These are phyloP conservation scores for Amanita thiersii DNA, from an alignment of 768 basidiomycete species.

Conservation along the genomic window DNA sequence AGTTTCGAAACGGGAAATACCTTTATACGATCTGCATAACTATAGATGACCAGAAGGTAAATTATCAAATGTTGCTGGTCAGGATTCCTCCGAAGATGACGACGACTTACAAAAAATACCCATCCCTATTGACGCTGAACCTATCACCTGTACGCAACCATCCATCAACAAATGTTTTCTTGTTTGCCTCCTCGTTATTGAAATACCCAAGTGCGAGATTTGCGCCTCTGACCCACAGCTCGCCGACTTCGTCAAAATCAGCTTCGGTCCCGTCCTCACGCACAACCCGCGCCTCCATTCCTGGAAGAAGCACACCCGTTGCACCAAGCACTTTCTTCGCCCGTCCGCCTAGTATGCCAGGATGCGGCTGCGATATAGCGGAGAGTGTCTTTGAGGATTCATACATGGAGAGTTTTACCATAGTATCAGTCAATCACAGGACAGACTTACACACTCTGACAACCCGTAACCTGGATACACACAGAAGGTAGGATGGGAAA, in stretches of 20 bases:
- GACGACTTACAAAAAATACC: conserved; percentile 55
- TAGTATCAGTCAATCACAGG: not conserved
- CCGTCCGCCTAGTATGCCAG: conserved; percentile 38
- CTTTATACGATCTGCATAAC: conserved; percentile 74
- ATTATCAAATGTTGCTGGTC: not conserved
- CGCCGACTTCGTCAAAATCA: conserved; percentile 50
- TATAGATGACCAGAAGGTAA: conserved; percentile 17
- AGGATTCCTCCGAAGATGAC: not conserved
- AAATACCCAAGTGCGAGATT: conserved; percentile 65
- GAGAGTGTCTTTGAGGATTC: conserved; percentile 48
- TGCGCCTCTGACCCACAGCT: conserved; percentile 49
- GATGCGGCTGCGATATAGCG: conserved; percentile 32
- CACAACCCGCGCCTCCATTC: conserved; percentile 55
- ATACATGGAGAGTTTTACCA: too few species aligned
- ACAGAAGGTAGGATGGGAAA: too few species aligned
- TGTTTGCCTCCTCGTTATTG: conserved; percentile 60
- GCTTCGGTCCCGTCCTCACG: conserved; percentile 52
- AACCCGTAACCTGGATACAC: conserved; percentile 66
- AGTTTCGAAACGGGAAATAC: conserved; percentile 22
- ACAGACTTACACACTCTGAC: conserved; percentile 50
- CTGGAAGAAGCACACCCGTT: conserved; percentile 53
- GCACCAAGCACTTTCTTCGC: conserved; percentile 31
- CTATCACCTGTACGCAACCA: conserved; percentile 75
- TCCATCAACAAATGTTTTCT: conserved; percentile 61
- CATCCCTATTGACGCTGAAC: conserved; percentile 51